Conservation (phyloP, 345 rosid genomes). For the Pistacia atlantica region DNA sequence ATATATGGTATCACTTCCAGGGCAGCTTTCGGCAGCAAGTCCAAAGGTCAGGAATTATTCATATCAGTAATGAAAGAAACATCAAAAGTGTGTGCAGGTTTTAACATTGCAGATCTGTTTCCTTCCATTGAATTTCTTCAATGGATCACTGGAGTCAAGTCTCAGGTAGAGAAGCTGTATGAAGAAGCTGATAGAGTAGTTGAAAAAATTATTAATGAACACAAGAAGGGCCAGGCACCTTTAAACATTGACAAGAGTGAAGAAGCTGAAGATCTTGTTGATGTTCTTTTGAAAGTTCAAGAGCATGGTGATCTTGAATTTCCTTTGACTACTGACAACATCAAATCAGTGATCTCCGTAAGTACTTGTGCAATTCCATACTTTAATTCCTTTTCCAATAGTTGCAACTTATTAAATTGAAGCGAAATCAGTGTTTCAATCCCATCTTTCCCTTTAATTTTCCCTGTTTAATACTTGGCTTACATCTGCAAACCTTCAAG, state of each 20-base stretch:
- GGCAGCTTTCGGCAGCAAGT: constrained; percentile 1
- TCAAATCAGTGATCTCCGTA: not conserved
- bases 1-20: not conserved
- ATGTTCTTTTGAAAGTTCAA: not conserved
- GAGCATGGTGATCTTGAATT: not conserved
- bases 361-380: not conserved
- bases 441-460: too few species aligned
- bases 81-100: not conserved
- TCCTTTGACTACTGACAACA: not conserved
- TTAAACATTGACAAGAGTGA: too few species aligned
- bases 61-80: not conserved
- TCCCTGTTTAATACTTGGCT: too few species aligned
- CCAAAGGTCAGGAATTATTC: not conserved
- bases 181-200: too few species aligned
- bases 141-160: constrained; percentile 6
- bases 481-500: too few species aligned
- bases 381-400: too few species aligned
- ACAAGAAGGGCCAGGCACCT: not conserved
- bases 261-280: not conserved
- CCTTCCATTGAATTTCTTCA: constrained; percentile 31
- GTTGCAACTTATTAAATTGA: too few species aligned
- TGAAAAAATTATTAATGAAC: constrained; percentile 3
- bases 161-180: too few species aligned
- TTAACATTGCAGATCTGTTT: constrained; percentile 22
- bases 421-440: too few species aligned